These are phyloP conservation scores for Zasmidium citrigriseum DNA, from an alignment of 2,329 filamentous ascomycete species.

Conservation along the genomic window DNA sequence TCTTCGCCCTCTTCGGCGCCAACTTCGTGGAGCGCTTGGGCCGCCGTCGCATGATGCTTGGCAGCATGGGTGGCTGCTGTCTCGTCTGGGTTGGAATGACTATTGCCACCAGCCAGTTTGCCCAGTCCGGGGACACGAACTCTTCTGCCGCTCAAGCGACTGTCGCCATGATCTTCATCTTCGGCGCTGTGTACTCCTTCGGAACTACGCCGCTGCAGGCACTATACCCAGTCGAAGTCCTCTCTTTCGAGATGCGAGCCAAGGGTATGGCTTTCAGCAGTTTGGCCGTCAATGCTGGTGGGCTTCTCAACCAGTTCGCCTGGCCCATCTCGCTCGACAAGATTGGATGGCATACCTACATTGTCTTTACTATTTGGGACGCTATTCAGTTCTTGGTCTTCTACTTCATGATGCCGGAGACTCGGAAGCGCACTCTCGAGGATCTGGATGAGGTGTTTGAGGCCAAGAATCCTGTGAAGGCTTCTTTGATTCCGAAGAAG, in stretches of 20 bases:
- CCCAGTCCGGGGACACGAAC: slow-evolving; percentile 28
- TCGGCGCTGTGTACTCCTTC: slow-evolving; percentile 37
- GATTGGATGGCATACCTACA: slow-evolving; percentile 31
- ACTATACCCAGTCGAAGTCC: slow-evolving; percentile 49
- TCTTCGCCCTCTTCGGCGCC: slow-evolving; percentile 52
- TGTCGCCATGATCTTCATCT: slow-evolving; percentile 37
- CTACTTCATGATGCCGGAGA: slow-evolving; percentile 43
- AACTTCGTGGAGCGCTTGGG: slow-evolving; percentile 37
- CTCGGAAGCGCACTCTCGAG: slow-evolving; percentile 43
- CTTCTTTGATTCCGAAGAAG: slow-evolving; percentile 27
- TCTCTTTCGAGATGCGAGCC: slow-evolving; percentile 50
- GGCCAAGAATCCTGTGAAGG: slow-evolving; percentile 42
- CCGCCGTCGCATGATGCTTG: slow-evolving; percentile 38
- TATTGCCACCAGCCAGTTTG: slow-evolving; percentile 35
- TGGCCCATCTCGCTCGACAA: slow-evolving; percentile 31
- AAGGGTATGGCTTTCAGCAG: slow-evolving; percentile 47
- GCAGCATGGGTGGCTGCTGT: slow-evolving; percentile 39
- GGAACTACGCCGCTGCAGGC: slow-evolving; percentile 35
- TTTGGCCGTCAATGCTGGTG: slow-evolving; percentile 45
- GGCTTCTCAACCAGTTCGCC: slow-evolving; percentile 43
- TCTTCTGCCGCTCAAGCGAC: slow-evolving; percentile 32
- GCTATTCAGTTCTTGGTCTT: slow-evolving; percentile 35
- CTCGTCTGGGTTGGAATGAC: slow-evolving; percentile 41
- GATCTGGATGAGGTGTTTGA: slow-evolving; percentile 49
- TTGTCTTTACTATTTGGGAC: slow-evolving; percentile 37